Evolutionary conservation across 2,329 filamentous ascomycete genomes (phyloP).

Genomic region (Ceratocystiopsis minuta): DNA sequence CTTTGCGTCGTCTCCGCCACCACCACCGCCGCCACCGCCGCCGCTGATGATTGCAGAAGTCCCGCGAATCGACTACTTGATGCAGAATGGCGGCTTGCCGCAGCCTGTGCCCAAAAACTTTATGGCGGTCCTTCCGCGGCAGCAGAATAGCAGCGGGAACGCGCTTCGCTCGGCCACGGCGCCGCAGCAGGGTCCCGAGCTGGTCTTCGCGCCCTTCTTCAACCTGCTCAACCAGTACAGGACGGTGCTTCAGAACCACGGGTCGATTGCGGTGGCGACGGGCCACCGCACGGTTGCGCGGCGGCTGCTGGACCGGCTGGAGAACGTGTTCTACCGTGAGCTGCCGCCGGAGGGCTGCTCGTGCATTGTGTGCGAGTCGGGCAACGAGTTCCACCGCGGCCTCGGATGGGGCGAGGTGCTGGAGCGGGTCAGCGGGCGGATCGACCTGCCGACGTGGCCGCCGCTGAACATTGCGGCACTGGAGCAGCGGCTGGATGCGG

Average conservation of each 20-base stretch:
- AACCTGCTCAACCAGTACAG: slow-evolving; percentile 74
- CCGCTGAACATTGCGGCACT: slow-evolving; percentile 59
- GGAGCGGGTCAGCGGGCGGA: slow-evolving; percentile 76
- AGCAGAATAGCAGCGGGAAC: slow-evolving; percentile 9
- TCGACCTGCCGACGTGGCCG: slow-evolving; percentile 75
- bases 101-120: slow-evolving; percentile 57
- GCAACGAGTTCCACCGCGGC: slow-evolving; percentile 45
- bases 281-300: slow-evolving; percentile 91
- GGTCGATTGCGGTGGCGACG: slow-evolving; percentile 85
- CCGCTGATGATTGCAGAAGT: slow-evolving; percentile 51
- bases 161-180: slow-evolving; percentile 34
- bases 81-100: slow-evolving; percentile 70
- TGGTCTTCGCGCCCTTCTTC: slow-evolving; percentile 68
- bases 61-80: slow-evolving; percentile 77
- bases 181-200: slow-evolving; percentile 46
- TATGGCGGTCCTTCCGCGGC: slow-evolving; percentile 42
- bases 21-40: slow-evolving; percentile 56
- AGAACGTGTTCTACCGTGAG: slow-evolving; percentile 86
- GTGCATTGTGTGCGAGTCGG: slow-evolving; percentile 63
- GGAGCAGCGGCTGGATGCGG: slow-evolving; percentile 40
- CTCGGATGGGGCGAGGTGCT: slow-evolving; percentile 92
- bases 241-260: slow-evolving; percentile 61
- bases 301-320: slow-evolving; percentile 70
- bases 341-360: slow-evolving; percentile 71
- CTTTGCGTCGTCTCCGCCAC: slow-evolving; percentile 19